A percentile compares a stretch with the other conserved stretches of the same genome.
phyloP scores from a whole-genome alignment of 306 rosid genomes.

The barrel medic (Medicago truncatula) region DNA sequence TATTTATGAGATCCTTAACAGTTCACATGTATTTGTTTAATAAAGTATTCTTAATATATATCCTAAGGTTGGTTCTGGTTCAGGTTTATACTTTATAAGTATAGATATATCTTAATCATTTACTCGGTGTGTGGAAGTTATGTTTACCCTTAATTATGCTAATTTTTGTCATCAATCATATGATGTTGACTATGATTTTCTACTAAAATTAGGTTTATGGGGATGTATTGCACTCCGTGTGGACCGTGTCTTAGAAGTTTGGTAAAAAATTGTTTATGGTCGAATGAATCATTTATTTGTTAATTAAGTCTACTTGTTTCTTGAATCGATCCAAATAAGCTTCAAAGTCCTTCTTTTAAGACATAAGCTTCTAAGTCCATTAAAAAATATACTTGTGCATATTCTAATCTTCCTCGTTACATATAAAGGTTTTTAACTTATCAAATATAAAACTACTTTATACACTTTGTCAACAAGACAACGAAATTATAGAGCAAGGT shows the following conservation, averaged over 20 bases:
- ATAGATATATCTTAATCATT: not conserved
- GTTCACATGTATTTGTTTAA: not conserved
- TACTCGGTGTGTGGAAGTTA: not conserved
- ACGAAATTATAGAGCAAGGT: too few relatives aligned
- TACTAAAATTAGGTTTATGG: conserved; percentile 17
- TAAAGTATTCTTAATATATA: too few relatives aligned
- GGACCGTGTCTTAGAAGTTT: conserved; percentile 40
- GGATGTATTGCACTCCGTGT: not conserved
- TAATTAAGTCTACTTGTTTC: conserved; percentile 15
- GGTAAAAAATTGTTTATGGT: conserved; percentile 14
- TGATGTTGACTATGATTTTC: conserved; percentile 38
- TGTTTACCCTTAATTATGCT: not conserved
- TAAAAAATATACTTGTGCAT: too few relatives aligned
- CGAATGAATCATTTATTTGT: not conserved
- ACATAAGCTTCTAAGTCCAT: not conserved
- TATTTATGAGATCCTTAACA: conserved; percentile 13
- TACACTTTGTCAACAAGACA: too few relatives aligned
- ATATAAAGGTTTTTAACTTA: too few relatives aligned
- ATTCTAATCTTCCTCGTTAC: too few relatives aligned
- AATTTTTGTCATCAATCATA: conserved; percentile 21
- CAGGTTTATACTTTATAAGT: conserved; percentile 23
- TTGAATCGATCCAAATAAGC: not conserved
- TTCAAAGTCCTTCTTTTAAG: not conserved
- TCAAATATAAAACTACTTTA: too few relatives aligned
- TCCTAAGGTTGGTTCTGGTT: conserved; percentile 27